A percentile compares a stretch with the other conserved stretches of the same genome.
Conservation (phyloP, 1,284 basidiomycete species). For the Ceratorhiza oryzae-sativae region DNA sequence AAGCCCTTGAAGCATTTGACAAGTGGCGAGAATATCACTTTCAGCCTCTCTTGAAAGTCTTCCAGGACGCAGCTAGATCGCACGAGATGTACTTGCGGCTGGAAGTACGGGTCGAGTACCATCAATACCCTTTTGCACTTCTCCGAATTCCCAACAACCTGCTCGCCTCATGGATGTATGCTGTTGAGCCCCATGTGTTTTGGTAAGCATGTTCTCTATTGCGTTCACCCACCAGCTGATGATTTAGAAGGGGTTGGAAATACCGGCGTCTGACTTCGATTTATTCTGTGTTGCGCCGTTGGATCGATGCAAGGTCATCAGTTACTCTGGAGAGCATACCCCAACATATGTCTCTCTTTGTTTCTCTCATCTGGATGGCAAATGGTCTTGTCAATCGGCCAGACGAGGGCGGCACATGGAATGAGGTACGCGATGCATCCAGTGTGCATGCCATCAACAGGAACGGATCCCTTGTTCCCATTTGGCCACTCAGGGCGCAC, state of each 20-base stretch:
- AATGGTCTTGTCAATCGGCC: constrained; percentile 13
- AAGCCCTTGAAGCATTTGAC: neutral
- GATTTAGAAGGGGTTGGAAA: constrained; percentile 1
- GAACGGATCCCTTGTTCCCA: neutral
- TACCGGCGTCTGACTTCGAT: neutral
- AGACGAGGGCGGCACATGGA: neutral
- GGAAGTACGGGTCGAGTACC: constrained; percentile 1
- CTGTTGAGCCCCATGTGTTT: neutral
- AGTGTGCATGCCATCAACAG: neutral
- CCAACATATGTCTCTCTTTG: neutral
- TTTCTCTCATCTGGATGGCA: constrained; percentile 9
- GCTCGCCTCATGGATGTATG: neutral
- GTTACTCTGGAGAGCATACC: neutral
- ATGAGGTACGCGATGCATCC: constrained; percentile 8
- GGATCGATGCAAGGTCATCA: neutral
- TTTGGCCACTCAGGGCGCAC: constrained; percentile 1
- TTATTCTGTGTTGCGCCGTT: neutral
- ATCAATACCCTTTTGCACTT: neutral
- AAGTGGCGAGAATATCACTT: neutral
- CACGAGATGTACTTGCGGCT: constrained; percentile 9
- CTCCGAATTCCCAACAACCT: neutral
- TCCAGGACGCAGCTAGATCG: neutral
- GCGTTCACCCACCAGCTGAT: neutral
- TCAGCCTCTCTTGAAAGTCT: neutral
- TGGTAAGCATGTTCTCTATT: neutral